Evolutionary conservation across 2,329 filamentous ascomycete genomes (phyloP).

Genomic region (Sporothrix sp.): DNA sequence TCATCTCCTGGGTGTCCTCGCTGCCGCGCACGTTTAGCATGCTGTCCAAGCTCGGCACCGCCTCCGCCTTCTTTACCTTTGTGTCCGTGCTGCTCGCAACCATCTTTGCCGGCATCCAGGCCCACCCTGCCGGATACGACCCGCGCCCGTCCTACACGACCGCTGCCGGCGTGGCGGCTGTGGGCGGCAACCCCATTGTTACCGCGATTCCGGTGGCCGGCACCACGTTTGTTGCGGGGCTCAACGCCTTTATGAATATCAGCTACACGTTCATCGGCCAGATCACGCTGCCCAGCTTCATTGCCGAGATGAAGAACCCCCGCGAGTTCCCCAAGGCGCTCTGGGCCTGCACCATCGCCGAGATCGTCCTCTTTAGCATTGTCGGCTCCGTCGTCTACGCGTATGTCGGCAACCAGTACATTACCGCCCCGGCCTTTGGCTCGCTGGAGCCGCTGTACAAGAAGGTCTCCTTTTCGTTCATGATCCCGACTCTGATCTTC

Average conservation of each 20-base stretch:
- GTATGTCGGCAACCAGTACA: slow-evolving; percentile 86
- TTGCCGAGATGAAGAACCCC: slow-evolving; percentile 78
- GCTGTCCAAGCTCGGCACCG: slow-evolving; percentile 67
- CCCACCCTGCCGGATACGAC: slow-evolving; percentile 59
- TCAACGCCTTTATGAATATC: slow-evolving; percentile 90
- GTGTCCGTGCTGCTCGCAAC: slow-evolving; percentile 76
- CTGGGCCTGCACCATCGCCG: slow-evolving; percentile 80
- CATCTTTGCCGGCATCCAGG: slow-evolving; percentile 69
- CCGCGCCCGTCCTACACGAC: slow-evolving; percentile 32
- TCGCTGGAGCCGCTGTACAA: slow-evolving; percentile 71
- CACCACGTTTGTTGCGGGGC: slow-evolving; percentile 71
- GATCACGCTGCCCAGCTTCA: slow-evolving; percentile 88
- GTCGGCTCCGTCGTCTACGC: slow-evolving; percentile 74
- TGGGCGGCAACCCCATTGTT: slow-evolving; percentile 54
- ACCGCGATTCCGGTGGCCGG: slow-evolving; percentile 56
- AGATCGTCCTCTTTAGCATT: slow-evolving; percentile 75
- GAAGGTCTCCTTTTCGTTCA: slow-evolving; percentile 86
- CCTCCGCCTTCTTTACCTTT: slow-evolving; percentile 81
- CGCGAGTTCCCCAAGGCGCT: slow-evolving; percentile 88
- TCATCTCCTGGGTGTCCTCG: slow-evolving; percentile 69
- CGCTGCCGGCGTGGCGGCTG: slow-evolving; percentile 21
- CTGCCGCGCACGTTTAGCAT: slow-evolving; percentile 77
- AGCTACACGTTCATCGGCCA: slow-evolving; percentile 95
- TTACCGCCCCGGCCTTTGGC: slow-evolving; percentile 78
- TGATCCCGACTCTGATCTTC: slow-evolving; percentile 92